Evolutionary conservation across 768 basidiomycete genomes (phyloP).

Genomic region (Hericium alpestre): DNA sequence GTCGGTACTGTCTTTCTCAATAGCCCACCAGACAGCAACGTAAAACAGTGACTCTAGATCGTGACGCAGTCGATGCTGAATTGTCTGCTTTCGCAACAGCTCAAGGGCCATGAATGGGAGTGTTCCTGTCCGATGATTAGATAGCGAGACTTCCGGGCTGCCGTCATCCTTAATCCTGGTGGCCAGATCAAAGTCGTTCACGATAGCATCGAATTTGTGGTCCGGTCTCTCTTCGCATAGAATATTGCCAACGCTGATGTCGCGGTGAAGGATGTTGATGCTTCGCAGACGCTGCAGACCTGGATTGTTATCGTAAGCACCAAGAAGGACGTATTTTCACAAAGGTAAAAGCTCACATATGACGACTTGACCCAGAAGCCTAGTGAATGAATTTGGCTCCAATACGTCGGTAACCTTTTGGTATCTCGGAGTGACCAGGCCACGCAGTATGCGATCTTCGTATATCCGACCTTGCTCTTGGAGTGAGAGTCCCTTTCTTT

Average conservation of each 20-base stretch:
- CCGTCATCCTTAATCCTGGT: neutral
- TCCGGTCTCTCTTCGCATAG: neutral
- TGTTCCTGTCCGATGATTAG: neutral
- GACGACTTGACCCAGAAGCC: neutral
- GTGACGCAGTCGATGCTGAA: neutral
- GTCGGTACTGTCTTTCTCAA: too few relatives aligned
- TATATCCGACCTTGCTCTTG: neutral
- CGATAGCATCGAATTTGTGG: neutral
- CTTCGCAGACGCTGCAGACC: neutral
- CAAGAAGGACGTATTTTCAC: too few relatives aligned
- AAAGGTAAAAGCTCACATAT: neutral
- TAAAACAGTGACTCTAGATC: neutral
- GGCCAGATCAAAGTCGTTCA: neutral
- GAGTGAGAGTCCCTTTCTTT: too few relatives aligned
- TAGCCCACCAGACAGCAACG: neutral
- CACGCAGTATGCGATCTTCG: neutral
- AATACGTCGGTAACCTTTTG: neutral
- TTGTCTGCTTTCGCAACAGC: neutral
- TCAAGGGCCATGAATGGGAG: neutral
- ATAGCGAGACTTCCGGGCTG: neutral
- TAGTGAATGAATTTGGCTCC: neutral
- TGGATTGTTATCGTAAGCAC: neutral
- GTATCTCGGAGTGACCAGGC: neutral
- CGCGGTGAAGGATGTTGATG: neutral
- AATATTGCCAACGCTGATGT: neutral